Percentiles rank a stretch among this genome's conserved stretches.
phyloP scores from a whole-genome alignment of 2,329 filamentous ascomycete species.

The Alternaria panax region DNA sequence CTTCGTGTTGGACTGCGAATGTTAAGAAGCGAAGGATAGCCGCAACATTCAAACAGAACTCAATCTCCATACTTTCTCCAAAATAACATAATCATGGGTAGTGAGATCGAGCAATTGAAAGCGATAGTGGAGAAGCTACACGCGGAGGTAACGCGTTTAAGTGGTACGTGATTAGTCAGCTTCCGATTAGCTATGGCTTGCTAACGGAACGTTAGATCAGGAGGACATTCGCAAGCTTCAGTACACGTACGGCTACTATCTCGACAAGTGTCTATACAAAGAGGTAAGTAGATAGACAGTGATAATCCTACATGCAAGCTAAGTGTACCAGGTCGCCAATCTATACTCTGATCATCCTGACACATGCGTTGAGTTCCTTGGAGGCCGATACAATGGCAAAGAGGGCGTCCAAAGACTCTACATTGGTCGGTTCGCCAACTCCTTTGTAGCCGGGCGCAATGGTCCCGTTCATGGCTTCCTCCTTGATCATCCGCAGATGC shows the following conservation, averaged over 20 bases:
- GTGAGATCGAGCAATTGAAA: constrained; percentile 41
- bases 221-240: constrained; percentile 64
- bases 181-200: not conserved
- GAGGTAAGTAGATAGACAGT: constrained; percentile 48
- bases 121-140: constrained; percentile 36
- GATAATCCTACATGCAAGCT: not conserved
- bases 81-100: constrained; percentile 28
- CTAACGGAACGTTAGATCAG: constrained; percentile 53
- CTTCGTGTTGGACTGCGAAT: not conserved
- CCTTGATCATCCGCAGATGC: constrained; percentile 65
- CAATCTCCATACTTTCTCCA: too few species aligned
- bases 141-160: constrained; percentile 39
- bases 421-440: constrained; percentile 59
- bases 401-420: constrained; percentile 62
- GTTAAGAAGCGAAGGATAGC: constrained; percentile 23
- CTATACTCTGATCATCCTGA: constrained; percentile 63
- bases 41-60: not conserved
- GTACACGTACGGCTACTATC: constrained; percentile 66
- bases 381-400: constrained; percentile 61
- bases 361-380: constrained; percentile 64
- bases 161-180: constrained; percentile 26
- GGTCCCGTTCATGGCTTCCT: constrained; percentile 64
- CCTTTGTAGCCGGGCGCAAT: constrained; percentile 63
- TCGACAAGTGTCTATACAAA: constrained; percentile 66
- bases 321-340: constrained; percentile 35